These are phyloP conservation scores for Hypoxylon lienhwacheense DNA, from an alignment of 495 filamentous ascomycete genomes.

Conservation along the genomic window DNA sequence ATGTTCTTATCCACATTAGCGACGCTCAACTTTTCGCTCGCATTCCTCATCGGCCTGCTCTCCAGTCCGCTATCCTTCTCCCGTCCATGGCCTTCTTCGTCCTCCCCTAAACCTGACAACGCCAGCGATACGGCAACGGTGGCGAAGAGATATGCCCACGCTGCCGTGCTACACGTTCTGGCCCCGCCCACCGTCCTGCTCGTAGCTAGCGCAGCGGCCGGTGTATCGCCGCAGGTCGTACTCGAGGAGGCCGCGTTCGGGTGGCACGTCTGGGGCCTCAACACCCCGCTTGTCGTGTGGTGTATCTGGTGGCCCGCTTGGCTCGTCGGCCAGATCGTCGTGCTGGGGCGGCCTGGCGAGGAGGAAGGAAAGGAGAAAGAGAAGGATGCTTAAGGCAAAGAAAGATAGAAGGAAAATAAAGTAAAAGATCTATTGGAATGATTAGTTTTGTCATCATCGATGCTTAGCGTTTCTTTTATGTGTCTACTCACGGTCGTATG, in stretches of 20 bases:
- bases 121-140: not conserved
- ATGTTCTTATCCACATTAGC: conserved; percentile 89
- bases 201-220: conserved; percentile 54
- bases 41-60: conserved; percentile 80
- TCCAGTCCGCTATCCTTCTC: conserved; percentile 76
- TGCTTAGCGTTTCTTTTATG: too few relatives aligned
- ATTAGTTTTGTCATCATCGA: too few relatives aligned
- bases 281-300: conserved; percentile 90
- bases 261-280: conserved; percentile 90
- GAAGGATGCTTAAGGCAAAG: conserved; percentile 43
- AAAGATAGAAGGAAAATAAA: too few relatives aligned
- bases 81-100: conserved; percentile 48
- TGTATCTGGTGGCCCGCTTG: conserved; percentile 99
- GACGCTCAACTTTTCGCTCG: conserved; percentile 93
- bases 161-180: conserved; percentile 56
- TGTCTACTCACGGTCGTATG: too few relatives aligned
- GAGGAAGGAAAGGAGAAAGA: conserved; percentile 19
- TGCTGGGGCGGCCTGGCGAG: conserved; percentile 41
- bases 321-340: conserved; percentile 60
- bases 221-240: conserved; percentile 55
- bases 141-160: conserved; percentile 26
- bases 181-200: conserved; percentile 67
- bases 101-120: not conserved
- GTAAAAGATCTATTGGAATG: too few relatives aligned
- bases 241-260: conserved; percentile 80